Conservation (phyloP, 352 stramenopile genomes). For the Salisapilia sapeloensis region DNA sequence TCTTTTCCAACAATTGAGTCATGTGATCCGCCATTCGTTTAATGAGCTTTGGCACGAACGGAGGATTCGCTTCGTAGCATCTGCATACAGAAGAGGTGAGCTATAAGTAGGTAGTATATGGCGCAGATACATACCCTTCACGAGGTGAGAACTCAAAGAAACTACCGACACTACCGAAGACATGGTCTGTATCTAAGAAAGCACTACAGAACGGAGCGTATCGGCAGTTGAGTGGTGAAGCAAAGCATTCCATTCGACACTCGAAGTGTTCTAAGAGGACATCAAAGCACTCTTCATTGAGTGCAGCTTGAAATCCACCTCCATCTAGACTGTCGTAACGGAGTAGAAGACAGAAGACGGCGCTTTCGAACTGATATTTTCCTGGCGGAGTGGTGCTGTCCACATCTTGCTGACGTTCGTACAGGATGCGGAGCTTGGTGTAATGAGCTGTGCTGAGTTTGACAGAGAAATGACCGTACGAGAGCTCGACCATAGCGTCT, state of each 20-base stretch:
- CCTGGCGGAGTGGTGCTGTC: slow-evolving; percentile 6
- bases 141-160: slow-evolving; percentile 89
- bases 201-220: slow-evolving; percentile 84
- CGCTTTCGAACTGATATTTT: slow-evolving; percentile 36
- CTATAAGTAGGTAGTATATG: background rate
- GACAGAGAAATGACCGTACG: slow-evolving; percentile 48
- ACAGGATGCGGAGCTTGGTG: slow-evolving; percentile 76
- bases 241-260: slow-evolving; percentile 89
- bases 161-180: slow-evolving; percentile 84
- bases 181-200: slow-evolving; percentile 73
- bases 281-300: slow-evolving; percentile 88
- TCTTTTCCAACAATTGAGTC: slow-evolving; percentile 45
- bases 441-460: slow-evolving; percentile 73
- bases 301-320: slow-evolving; percentile 78
- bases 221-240: slow-evolving; percentile 87
- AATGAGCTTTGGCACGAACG: slow-evolving; percentile 88
- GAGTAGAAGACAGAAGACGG: slow-evolving; percentile 78
- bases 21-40: slow-evolving; percentile 82
- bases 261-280: slow-evolving; percentile 82
- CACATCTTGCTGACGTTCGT: slow-evolving; percentile 22
- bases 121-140: slow-evolving; percentile 20
- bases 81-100: slow-evolving; percentile 5
- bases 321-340: slow-evolving; percentile 89
- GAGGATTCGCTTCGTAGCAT: slow-evolving; percentile 90
- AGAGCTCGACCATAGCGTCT: slow-evolving; percentile 18